These are phyloP conservation scores for Cyberlindnera bimundalis DNA, from an alignment of 805 yeast genomes.

Conservation along the genomic window DNA sequence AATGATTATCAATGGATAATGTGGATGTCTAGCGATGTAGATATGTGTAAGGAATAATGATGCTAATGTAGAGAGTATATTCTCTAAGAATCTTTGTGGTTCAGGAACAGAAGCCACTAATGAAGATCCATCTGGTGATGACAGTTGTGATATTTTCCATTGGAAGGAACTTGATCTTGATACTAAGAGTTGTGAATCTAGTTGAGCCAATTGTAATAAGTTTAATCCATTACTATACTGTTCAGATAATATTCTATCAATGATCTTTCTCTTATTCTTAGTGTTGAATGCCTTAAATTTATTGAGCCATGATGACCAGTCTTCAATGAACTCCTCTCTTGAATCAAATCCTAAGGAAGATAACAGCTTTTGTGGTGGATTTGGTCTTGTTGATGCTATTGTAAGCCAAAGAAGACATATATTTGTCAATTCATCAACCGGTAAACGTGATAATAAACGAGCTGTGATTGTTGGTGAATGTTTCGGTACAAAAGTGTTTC, in stretches of 20 bases:
- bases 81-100: conserved; percentile 49
- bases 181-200: conserved; percentile 63
- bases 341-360: conserved; percentile 8
- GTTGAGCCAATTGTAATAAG: conserved; percentile 62
- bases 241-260: conserved; percentile 26
- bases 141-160: conserved; percentile 32
- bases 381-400: conserved; percentile 21
- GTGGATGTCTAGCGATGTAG: conserved; percentile 63
- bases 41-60: conserved; percentile 58
- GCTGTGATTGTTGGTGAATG: conserved; percentile 14
- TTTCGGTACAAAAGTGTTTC: conserved; percentile 23
- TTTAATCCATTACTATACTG: conserved; percentile 57
- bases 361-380: conserved; percentile 10
- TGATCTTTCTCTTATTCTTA: conserved; percentile 16
- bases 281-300: conserved; percentile 3
- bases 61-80: conserved; percentile 45
- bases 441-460: conserved; percentile 17
- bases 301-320: conserved; percentile 11
- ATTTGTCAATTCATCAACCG: conserved; percentile 21
- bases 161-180: conserved; percentile 45
- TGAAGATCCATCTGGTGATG: conserved; percentile 26
- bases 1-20: conserved; percentile 54
- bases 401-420: conserved; percentile 26
- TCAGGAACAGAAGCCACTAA: conserved; percentile 36
- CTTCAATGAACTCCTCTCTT: conserved; percentile 8